These are phyloP conservation scores for Pulveroboletus ravenelii DNA, from an alignment of 768 basidiomycete species.

Conservation along the genomic window DNA sequence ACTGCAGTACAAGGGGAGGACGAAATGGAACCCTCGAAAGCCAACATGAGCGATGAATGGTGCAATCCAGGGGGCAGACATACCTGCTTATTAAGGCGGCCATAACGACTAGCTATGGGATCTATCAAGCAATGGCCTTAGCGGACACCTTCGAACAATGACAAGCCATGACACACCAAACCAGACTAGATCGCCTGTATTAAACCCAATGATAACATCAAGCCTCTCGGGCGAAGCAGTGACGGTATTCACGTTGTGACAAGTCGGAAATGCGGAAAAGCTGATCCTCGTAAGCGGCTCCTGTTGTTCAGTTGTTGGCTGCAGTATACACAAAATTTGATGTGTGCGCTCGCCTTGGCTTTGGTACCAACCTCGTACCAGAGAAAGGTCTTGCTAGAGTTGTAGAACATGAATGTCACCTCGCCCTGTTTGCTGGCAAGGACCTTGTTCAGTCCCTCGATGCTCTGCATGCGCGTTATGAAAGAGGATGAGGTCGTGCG, in stretches of 20 bases:
- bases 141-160: conserved; percentile 1
- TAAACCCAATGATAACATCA: conserved; percentile 89
- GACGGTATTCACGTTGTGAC: conserved; percentile 78
- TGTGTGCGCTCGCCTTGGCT: conserved; percentile 55
- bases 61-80: conserved; percentile 10
- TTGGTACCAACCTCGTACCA: conserved; percentile 88
- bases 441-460: conserved; percentile 68
- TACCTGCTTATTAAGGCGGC: conserved; percentile 85
- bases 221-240: conserved; percentile 77
- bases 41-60: conserved; percentile 8
- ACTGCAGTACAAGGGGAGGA: conserved; percentile 84
- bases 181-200: conserved; percentile 95
- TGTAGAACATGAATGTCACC: conserved; percentile 82
- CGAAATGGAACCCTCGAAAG: conserved; percentile 64
- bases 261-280: conserved; percentile 85
- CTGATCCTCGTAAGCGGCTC: conserved; percentile 83
- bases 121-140: conserved; percentile 40
- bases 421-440: conserved; percentile 83
- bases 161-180: conserved; percentile 53
- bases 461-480: conserved; percentile 78
- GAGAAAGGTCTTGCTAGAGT: conserved; percentile 74
- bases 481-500: conserved; percentile 90
- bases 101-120: conserved; percentile 73
- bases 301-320: conserved; percentile 37
- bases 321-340: neutral